A percentile compares a stretch with the other conserved stretches of the same genome.
Evolutionary conservation across 371 early-diverging fungal genomes (phyloP).

Genomic region (Lichtheimia corymbifera): DNA sequence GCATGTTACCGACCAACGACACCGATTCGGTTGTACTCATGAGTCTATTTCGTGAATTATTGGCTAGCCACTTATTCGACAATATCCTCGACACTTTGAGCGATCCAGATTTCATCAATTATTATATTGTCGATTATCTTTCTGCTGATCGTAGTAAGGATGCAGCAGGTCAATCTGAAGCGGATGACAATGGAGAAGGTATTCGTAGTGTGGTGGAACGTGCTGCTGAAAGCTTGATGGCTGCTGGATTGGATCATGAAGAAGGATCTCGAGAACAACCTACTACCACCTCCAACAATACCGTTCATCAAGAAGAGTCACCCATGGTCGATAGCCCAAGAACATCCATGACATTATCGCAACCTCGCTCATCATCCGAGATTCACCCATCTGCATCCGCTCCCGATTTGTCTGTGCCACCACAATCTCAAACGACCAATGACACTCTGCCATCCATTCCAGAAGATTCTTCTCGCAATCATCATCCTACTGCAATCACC

Average conservation of each 20-base stretch:
- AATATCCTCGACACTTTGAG: slow-evolving; percentile 33
- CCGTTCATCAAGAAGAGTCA: neutral
- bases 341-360: neutral
- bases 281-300: neutral
- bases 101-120: slow-evolving; percentile 50
- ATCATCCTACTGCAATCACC: neutral
- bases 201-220: slow-evolving; percentile 25
- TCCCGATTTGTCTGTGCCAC: neutral
- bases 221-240: slow-evolving; percentile 34
- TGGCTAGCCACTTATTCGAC: slow-evolving; percentile 42
- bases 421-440: neutral
- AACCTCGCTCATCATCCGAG: neutral
- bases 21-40: slow-evolving; percentile 30
- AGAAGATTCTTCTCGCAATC: neutral
- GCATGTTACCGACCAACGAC: slow-evolving; percentile 33
- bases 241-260: slow-evolving; percentile 6
- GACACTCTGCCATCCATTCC: slow-evolving; percentile 13
- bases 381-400: neutral
- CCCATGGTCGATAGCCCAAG: neutral
- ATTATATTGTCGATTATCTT: slow-evolving; percentile 37
- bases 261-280: neutral
- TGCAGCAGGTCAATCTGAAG: neutral
- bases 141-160: slow-evolving; percentile 20
- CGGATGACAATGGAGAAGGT: slow-evolving; percentile 12
- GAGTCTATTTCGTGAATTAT: slow-evolving; percentile 36